These are phyloP conservation scores for Lactarius sp. DNA, from an alignment of 768 basidiomycete species.

Conservation along the genomic window DNA sequence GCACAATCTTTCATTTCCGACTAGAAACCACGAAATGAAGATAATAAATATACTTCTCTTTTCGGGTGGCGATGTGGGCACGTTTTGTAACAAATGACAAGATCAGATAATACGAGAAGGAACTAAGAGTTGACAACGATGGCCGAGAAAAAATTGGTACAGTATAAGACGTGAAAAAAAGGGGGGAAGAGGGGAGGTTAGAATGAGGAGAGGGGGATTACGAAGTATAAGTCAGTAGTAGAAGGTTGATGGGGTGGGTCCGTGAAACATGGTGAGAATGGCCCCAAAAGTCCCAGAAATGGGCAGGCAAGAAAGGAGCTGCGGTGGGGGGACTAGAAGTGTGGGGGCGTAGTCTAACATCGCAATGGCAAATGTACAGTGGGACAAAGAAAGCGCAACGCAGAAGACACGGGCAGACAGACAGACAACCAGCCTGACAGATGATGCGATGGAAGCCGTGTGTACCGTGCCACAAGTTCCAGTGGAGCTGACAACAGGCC, in stretches of 20 bases:
- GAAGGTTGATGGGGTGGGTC: background rate
- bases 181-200: too few relatives aligned
- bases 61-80: background rate
- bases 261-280: background rate
- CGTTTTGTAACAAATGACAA: background rate
- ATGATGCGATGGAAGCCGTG: background rate
- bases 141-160: background rate
- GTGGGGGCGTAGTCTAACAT: background rate
- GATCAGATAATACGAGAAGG: background rate
- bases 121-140: background rate
- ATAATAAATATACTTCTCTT: background rate
- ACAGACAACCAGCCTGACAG: background rate
- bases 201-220: background rate
- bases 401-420: background rate
- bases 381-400: background rate
- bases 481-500: background rate
- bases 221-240: conserved; percentile 6
- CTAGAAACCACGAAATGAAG: background rate
- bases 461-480: background rate
- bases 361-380: background rate
- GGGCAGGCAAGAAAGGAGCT: background rate
- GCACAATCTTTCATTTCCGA: background rate
- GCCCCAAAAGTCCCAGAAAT: background rate
- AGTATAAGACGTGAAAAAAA: background rate
- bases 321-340: background rate